Percentiles rank a stretch among this genome's conserved stretches.
phyloP scores from a whole-genome alignment of 768 basidiomycete species.

The Psilocybe sp. region DNA sequence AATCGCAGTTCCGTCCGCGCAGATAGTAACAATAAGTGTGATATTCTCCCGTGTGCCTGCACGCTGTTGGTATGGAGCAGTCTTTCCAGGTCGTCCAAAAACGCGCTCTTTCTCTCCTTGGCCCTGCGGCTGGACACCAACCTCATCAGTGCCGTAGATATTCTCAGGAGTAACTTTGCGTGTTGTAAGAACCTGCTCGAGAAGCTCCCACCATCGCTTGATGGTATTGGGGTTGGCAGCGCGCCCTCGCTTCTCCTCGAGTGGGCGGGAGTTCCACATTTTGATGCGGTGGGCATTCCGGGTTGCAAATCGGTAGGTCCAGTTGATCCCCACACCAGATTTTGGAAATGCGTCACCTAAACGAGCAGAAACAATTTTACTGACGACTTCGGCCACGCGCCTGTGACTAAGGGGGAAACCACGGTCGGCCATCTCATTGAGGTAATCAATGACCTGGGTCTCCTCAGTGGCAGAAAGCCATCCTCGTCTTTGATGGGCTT shows the following conservation, averaged over 20 bases:
- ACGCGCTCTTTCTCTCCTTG: constrained; percentile 24
- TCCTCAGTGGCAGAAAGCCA: constrained; percentile 21
- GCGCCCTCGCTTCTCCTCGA: constrained; percentile 30
- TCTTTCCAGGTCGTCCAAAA: constrained; percentile 20
- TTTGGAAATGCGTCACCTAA: constrained; percentile 26
- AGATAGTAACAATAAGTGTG: constrained; percentile 35
- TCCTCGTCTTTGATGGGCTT: neutral
- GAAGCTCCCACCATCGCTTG: constrained; percentile 29
- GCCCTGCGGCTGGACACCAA: constrained; percentile 24
- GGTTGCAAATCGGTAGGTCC: constrained; percentile 28
- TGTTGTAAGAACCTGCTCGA: constrained; percentile 20
- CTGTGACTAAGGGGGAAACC: constrained; percentile 34
- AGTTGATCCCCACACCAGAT: constrained; percentile 31
- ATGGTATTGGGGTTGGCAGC: constrained; percentile 36
- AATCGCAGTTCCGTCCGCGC: constrained; percentile 33
- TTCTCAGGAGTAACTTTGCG: constrained; percentile 21
- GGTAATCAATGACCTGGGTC: constrained; percentile 25
- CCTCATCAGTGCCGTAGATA: constrained; percentile 34
- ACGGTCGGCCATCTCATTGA: constrained; percentile 22
- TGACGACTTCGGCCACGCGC: constrained; percentile 29
- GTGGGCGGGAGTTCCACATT: constrained; percentile 26
- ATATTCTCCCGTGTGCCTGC: constrained; percentile 29
- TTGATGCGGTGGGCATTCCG: constrained; percentile 25
- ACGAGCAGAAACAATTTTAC: constrained; percentile 24
- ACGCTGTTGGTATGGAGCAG: constrained; percentile 26